These are phyloP conservation scores for Excoecaria cochinchinensis DNA, from an alignment of 345 rosid species.

Conservation along the genomic window DNA sequence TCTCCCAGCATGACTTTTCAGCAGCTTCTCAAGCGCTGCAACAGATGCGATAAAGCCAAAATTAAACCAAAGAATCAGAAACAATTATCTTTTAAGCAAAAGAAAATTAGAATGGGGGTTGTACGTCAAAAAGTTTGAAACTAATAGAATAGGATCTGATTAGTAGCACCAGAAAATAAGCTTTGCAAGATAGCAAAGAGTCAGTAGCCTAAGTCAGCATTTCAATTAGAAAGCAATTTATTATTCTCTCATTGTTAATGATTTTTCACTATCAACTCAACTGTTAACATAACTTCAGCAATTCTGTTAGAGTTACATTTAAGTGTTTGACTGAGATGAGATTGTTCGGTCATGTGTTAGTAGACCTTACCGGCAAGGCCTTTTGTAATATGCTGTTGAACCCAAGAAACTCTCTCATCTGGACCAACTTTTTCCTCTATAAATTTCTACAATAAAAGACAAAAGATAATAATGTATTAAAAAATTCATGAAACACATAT, in stretches of 20 bases:
- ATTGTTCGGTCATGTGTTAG: background rate
- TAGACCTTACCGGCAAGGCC: conserved; percentile 60
- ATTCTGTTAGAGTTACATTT: background rate
- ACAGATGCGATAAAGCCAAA: too few species aligned
- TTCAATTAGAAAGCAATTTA: background rate
- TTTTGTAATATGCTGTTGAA: conserved; percentile 47
- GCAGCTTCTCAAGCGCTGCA: too few species aligned
- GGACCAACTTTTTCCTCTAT: conserved; percentile 54
- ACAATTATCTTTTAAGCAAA: too few species aligned
- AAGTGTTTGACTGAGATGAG: background rate
- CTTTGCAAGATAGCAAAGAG: background rate
- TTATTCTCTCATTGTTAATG: background rate
- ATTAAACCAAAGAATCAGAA: too few species aligned
- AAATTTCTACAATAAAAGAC: conserved; percentile 39
- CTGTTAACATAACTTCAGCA: background rate
- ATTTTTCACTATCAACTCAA: background rate
- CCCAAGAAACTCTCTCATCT: conserved; percentile 52
- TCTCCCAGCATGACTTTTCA: too few species aligned
- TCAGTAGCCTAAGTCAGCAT: background rate
- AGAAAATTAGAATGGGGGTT: too few species aligned
- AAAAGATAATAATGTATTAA: background rate
- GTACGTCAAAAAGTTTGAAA: too few species aligned
- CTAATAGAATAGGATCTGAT: background rate
- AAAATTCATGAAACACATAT: background rate
- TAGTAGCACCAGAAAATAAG: background rate